These are phyloP conservation scores for Rhizoclosmatium sp. DNA, from an alignment of 192 early-diverging fungal genomes.

Conservation along the genomic window DNA sequence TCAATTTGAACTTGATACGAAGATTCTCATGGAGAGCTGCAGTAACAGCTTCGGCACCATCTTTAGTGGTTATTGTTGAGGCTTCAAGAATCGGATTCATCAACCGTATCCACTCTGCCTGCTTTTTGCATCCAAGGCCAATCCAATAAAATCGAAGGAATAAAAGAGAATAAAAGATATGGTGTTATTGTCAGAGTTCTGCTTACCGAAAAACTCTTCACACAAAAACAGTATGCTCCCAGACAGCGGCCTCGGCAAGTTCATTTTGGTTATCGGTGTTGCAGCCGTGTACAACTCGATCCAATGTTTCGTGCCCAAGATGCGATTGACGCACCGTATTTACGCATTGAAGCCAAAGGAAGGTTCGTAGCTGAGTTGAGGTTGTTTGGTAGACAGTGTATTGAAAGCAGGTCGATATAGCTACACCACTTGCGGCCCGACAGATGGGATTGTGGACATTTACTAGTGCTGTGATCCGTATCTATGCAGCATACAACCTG, in stretches of 20 bases:
- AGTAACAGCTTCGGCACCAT: too few species aligned
- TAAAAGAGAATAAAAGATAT: too few species aligned
- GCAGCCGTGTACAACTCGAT: slow-evolving; percentile 85
- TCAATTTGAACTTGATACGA: too few species aligned
- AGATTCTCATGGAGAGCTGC: too few species aligned
- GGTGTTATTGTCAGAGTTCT: too few species aligned
- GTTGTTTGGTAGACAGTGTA: background rate
- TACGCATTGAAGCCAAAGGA: slow-evolving; percentile 73
- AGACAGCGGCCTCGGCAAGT: slow-evolving; percentile 59
- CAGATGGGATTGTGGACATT: slow-evolving; percentile 92
- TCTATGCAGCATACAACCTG: slow-evolving; percentile 89
- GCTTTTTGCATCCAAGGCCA: too few species aligned
- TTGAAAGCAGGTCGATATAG: slow-evolving; percentile 51
- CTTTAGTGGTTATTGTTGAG: too few species aligned
- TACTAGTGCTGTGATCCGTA: slow-evolving; percentile 78
- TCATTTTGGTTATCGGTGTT: slow-evolving; percentile 76
- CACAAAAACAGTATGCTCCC: slow-evolving; percentile 34
- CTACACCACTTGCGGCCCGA: slow-evolving; percentile 81
- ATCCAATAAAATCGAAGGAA: too few species aligned
- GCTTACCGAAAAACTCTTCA: background rate
- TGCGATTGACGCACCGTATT: slow-evolving; percentile 77
- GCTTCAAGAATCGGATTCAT: too few species aligned
- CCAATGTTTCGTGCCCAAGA: slow-evolving; percentile 79
- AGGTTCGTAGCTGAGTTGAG: slow-evolving; percentile 48
- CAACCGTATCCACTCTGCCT: too few species aligned